A percentile compares a stretch with the other conserved stretches of the same genome.
phyloP scores from a whole-genome alignment of 2,329 filamentous ascomycete species.

The Epichloe sibirici region DNA sequence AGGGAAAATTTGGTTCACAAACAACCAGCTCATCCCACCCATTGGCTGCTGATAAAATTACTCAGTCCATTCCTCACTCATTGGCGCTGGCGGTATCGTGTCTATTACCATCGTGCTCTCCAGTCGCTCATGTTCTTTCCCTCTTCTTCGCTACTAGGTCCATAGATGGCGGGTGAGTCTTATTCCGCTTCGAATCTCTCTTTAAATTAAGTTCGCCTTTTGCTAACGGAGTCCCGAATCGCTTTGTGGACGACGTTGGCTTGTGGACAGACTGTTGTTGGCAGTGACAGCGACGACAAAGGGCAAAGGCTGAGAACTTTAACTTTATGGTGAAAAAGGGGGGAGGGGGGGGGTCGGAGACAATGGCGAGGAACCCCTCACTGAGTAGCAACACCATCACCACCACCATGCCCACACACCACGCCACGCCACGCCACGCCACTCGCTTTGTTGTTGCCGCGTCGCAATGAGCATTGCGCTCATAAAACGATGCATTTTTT shows the following conservation, averaged over 20 bases:
- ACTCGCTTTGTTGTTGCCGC: not conserved
- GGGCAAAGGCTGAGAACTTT: not conserved
- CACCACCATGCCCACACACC: not conserved
- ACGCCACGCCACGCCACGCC: not conserved
- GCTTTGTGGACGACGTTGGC: not conserved
- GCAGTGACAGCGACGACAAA: not conserved
- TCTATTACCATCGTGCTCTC: not conserved
- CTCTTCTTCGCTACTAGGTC: not conserved
- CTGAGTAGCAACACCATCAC: not conserved
- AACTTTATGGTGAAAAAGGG: not conserved
- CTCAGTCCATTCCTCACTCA: not conserved
- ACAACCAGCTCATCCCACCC: not conserved
- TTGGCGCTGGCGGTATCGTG: not conserved
- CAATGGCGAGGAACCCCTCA: not conserved
- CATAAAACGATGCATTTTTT: slow-evolving; percentile 30
- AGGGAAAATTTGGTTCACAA: slow-evolving; percentile 11
- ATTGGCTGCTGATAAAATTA: not conserved
- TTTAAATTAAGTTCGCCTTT: too few relatives aligned
- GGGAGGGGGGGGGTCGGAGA: not conserved
- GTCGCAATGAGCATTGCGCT: slow-evolving; percentile 9
- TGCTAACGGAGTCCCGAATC: not conserved
- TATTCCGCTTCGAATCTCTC: not conserved
- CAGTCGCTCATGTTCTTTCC: not conserved
- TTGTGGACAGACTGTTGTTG: too few relatives aligned
- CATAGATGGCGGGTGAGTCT: not conserved